A percentile compares a stretch with the other conserved stretches of the same genome.
phyloP scores from a whole-genome alignment of 2,329 filamentous ascomycete genomes.

The Fusarium protoensiforme region DNA sequence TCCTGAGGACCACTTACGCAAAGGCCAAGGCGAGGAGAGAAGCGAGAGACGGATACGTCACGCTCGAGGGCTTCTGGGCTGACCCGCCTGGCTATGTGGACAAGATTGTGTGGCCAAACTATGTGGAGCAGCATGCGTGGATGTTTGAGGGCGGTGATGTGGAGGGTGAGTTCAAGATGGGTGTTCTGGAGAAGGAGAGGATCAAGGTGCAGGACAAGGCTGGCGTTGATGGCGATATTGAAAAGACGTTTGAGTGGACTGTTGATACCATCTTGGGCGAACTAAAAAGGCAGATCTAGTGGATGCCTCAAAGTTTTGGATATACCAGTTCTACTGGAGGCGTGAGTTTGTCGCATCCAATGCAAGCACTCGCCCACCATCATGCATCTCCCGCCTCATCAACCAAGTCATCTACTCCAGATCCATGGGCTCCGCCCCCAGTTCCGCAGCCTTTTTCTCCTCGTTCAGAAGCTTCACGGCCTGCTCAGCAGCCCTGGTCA shows the following conservation, averaged over 20 bases:
- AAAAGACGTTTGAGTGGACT: constrained; percentile 73
- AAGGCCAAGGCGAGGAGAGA: constrained; percentile 74
- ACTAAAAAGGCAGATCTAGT: constrained; percentile 48
- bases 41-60: constrained; percentile 80
- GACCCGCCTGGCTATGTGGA: constrained; percentile 97
- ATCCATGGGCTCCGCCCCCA: constrained; percentile 1
- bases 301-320: neutral
- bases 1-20: constrained; percentile 76
- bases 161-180: constrained; percentile 63
- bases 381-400: neutral
- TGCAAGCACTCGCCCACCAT: neutral
- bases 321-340: neutral
- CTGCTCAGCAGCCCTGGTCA: constrained; percentile 64
- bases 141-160: constrained; percentile 79
- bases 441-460: constrained; percentile 19
- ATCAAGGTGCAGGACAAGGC: constrained; percentile 62
- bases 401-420: neutral
- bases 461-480: constrained; percentile 54
- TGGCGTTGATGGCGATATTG: constrained; percentile 67
- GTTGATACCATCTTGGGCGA: constrained; percentile 69
- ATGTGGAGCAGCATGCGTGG: constrained; percentile 83
- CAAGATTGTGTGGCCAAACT: constrained; percentile 95
- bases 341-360: neutral
- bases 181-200: constrained; percentile 55
- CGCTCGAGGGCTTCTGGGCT: constrained; percentile 90